Conservation (phyloP, 352 stramenopile species). For the Pythium utonaiense region DNA sequence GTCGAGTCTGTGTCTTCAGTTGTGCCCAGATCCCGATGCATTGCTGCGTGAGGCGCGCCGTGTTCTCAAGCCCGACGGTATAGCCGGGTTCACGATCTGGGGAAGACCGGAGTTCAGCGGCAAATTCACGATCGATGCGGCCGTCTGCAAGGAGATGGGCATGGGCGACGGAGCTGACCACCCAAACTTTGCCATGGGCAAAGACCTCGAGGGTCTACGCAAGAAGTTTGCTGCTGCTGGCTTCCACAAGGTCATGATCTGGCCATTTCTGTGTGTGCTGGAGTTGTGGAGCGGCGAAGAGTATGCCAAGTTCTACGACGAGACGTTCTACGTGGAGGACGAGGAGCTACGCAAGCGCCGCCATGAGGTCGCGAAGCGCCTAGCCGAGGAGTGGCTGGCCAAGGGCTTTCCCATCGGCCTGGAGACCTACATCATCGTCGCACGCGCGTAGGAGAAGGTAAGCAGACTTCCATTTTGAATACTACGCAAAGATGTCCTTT, state of each 20-base stretch:
- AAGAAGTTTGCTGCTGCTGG: conserved; percentile 30
- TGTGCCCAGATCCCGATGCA: conserved; percentile 39
- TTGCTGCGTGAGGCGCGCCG: conserved; percentile 42
- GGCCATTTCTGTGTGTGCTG: conserved; percentile 46
- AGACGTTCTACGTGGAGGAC: conserved; percentile 29
- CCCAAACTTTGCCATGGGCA: conserved; percentile 44
- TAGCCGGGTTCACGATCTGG: background rate
- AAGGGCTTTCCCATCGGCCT: conserved; percentile 48
- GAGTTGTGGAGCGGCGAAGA: conserved; percentile 46
- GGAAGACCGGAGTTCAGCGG: background rate
- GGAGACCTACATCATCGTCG: conserved; percentile 53
- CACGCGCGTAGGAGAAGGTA: conserved; percentile 1
- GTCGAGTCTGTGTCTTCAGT: conserved; percentile 46
- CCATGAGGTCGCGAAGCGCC: conserved; percentile 31
- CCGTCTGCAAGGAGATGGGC: conserved; percentile 30
- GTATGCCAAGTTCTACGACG: conserved; percentile 37
- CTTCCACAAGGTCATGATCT: conserved; percentile 41
- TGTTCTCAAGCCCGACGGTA: conserved; percentile 21
- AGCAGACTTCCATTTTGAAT: too few species aligned
- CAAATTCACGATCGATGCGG: conserved; percentile 1
- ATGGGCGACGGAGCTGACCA: conserved; percentile 29
- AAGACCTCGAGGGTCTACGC: conserved; percentile 36
- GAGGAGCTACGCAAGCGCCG: conserved; percentile 25
- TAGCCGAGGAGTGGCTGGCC: conserved; percentile 46
- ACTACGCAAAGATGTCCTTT: too few species aligned